Conservation (phyloP, 306 rosid genomes). For the Ceratonia siliqua region DNA sequence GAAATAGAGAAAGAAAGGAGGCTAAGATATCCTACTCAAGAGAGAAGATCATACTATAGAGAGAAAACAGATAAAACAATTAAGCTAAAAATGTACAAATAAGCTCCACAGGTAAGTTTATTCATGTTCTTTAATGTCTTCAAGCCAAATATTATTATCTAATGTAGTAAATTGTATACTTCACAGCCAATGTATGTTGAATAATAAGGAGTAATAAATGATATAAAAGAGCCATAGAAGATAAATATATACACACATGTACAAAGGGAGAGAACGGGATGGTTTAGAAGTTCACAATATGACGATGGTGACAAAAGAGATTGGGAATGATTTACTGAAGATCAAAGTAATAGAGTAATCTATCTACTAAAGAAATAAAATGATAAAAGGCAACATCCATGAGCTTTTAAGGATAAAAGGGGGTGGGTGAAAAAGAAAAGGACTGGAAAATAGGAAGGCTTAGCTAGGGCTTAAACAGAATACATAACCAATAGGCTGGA, state of each 20-base stretch:
- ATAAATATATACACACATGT: background rate
- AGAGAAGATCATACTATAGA: too few relatives aligned
- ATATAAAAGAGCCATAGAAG: background rate
- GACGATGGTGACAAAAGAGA: background rate
- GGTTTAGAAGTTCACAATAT: background rate
- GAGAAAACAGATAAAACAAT: background rate
- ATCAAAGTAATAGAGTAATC: background rate
- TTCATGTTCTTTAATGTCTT: too few relatives aligned
- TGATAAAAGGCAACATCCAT: background rate
- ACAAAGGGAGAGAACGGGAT: too few relatives aligned
- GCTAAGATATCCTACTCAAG: too few relatives aligned
- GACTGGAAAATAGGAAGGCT: background rate
- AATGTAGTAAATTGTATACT: background rate
- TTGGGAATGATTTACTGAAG: background rate
- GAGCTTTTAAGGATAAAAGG: background rate
- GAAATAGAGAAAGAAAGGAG: too few relatives aligned
- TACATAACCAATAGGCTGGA: background rate
- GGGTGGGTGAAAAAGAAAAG: background rate
- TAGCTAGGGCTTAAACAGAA: background rate
- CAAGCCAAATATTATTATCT: too few relatives aligned
- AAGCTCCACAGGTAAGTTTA: too few relatives aligned
- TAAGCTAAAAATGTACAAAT: background rate
- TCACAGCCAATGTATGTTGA: background rate
- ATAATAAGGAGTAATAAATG: background rate
- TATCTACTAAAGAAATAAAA: too few relatives aligned